Base-by-base conservation (phyloP, 306 rosid species). In the Sicyos edulis region DNA sequence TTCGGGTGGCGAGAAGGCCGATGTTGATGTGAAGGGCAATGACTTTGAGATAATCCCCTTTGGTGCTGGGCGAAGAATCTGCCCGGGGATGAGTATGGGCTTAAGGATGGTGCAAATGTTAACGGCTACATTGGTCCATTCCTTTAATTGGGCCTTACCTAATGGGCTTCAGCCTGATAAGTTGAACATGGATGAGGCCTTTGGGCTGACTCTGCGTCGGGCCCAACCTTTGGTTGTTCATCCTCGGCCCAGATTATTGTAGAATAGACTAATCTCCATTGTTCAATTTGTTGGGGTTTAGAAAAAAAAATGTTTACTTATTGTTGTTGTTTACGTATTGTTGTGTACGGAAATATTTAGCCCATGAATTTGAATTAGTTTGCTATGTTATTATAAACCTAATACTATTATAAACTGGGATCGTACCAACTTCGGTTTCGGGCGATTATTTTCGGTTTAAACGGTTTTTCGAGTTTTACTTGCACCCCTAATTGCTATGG, bases 21-120 rank as follows among this genome's bases (percentile, higher is more conserved):
- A 70, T 10, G 91, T 82, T 2, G 95, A 90, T 34, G 16, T 92
- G 4, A 83, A 21, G 12, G 98, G 96, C 4, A 88, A 85, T 61
- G 81, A 92, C 17, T 92, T 92, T 32, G 97, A 88, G 80, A 83
- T 75, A 11, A 88, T 92, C 12, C 98, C 96, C 0, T 92, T 92
- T 16, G 96, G 98, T 12, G 92, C 96, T 0, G 98, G 96, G 11
- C 85, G 95, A 1, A 89, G 96, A 53, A 88, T 92, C 1, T 89
- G 98, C 57, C 95, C 79, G 0, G 96, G 96, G 1, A 72, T 88
- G 88, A 86, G 76, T 74, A 76, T 89, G 42, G 98, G 95, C 22
- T 6, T 88, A 1, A 77, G 89, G 6, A 74, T 83, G 87, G 91
- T 89, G 70, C 91, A 84, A 21, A 49, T 88, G 0, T 51, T 92